Evolutionary conservation across 139 green algal genomes (phyloP), one percentile per base, ranked within the genome.

Genomic region (Edaphochlamys debaryana): DNA sequence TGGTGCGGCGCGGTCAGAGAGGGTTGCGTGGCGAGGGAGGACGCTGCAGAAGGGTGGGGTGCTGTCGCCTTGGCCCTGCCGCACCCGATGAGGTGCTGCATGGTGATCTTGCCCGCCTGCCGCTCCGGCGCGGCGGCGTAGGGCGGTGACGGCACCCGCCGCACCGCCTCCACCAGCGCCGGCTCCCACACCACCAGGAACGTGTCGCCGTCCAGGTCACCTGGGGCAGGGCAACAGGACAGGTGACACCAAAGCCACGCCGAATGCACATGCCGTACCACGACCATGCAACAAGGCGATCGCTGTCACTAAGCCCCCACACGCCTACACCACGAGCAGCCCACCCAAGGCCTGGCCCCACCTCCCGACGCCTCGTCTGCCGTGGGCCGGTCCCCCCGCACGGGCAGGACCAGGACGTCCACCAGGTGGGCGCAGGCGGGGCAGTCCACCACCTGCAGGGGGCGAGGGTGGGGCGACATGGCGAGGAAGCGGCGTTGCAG

Each of bases 341-440:
- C n/a, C n/a, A n/a, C n/a, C n/a, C n/a, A n/a, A n/a, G n/a, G n/a
- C n/a, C n/a, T n/a, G n/a, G 25, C 7, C 45, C 6, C 45, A 79
- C 71, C 71, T 68, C 71, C 71, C 54, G 71, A 79, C 52, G 71
- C 50, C 52, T 79, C 71, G 34, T 79, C 71, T 25, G 71, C 71
- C 5, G 52, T 68, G 52, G 71, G 71, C 60, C 71, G 60, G 22
- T 20, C 5, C 36, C 71, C 71, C 6, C 52, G 22, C 32, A 68
- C 52, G 5, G 71, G 71, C 71, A 79, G 71, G 36, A 79, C 71
- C 52, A 79, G 54, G 19, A 52, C 71, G 45, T 79, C 71, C 54
- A 54, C 52, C 32, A 79, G 36, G 36, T 68, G 71, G 22, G 34
- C 19, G 45, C 52, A 68, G 34, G 71, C 32, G 54, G 71, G 71